These are phyloP conservation scores for Tulasnella calospora DNA, from an alignment of 768 basidiomycete genomes.

Conservation along the genomic window DNA sequence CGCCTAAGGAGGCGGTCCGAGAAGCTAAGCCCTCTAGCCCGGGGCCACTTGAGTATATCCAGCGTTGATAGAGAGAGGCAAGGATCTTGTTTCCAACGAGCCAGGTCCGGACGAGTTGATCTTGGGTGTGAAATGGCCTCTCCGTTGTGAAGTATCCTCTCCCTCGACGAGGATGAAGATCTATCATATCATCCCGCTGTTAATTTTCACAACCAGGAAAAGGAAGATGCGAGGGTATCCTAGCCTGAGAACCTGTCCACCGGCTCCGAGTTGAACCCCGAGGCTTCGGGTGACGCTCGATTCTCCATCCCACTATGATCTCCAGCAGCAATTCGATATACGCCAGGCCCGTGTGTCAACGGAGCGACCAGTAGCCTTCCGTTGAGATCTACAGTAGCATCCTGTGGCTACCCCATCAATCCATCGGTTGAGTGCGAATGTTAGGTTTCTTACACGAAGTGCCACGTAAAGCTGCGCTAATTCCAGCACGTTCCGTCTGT, in stretches of 20 bases:
- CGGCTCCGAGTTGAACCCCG: no score
- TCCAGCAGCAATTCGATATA: no score
- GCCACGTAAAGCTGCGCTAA: neutral
- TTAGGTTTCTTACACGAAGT: neutral
- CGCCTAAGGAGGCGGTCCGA: neutral
- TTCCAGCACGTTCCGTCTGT: neutral
- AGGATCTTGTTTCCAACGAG: neutral
- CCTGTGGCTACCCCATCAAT: neutral
- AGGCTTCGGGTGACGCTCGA: no score
- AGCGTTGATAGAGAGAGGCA: neutral
- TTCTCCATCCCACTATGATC: no score
- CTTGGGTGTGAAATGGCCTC: neutral
- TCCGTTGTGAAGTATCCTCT: rapidly evolving
- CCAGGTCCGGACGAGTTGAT: neutral
- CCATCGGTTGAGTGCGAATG: neutral
- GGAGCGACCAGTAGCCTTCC: neutral
- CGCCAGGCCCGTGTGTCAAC: neutral
- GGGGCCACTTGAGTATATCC: neutral
- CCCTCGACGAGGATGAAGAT: neutral
- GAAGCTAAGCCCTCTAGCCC: neutral
- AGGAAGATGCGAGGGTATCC: neutral
- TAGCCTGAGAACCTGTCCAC: no score
- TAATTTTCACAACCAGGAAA: neutral
- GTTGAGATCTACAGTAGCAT: neutral
- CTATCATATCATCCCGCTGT: neutral